Conservation (phyloP, 306 rosid genomes). For the Trifolium subterraneum region DNA sequence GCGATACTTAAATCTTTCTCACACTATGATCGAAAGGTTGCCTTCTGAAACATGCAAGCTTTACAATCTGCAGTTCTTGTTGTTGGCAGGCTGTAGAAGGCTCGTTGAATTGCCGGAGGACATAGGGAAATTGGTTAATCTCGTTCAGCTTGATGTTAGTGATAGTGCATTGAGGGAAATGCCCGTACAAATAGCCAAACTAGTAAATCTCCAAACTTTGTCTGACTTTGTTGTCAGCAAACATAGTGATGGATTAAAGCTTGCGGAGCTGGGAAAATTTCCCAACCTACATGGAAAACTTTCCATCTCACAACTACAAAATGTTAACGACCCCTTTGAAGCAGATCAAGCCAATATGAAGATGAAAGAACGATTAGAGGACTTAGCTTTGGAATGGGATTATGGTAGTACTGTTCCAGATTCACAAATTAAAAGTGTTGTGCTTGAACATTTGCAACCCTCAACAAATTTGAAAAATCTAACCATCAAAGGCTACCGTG, state of each 20-base stretch:
- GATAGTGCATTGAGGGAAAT: not conserved
- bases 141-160: not conserved
- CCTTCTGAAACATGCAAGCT: conserved; percentile 26
- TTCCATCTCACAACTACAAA: conserved; percentile 23
- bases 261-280: conserved; percentile 5
- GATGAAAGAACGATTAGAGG: not conserved
- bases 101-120: not conserved
- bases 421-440: not conserved
- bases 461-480: conserved; percentile 28
- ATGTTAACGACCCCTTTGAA: conserved; percentile 3
- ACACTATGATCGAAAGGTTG: not conserved
- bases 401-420: not conserved
- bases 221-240: conserved; percentile 24
- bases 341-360: conserved; percentile 20
- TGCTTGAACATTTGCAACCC: conserved; percentile 29
- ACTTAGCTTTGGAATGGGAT: conserved; percentile 23
- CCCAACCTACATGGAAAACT: conserved; percentile 10
- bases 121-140: conserved; percentile 13
- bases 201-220: conserved; percentile 21
- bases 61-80: conserved; percentile 40
- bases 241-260: not conserved
- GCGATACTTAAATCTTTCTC: conserved; percentile 38
- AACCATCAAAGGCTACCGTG: conserved; percentile 23
- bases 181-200: not conserved
- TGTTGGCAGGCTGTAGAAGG: not conserved